These are phyloP conservation scores for Heracleum sosnowskyi DNA, from an alignment of 129 eudicot genomes.

Conservation along the genomic window DNA sequence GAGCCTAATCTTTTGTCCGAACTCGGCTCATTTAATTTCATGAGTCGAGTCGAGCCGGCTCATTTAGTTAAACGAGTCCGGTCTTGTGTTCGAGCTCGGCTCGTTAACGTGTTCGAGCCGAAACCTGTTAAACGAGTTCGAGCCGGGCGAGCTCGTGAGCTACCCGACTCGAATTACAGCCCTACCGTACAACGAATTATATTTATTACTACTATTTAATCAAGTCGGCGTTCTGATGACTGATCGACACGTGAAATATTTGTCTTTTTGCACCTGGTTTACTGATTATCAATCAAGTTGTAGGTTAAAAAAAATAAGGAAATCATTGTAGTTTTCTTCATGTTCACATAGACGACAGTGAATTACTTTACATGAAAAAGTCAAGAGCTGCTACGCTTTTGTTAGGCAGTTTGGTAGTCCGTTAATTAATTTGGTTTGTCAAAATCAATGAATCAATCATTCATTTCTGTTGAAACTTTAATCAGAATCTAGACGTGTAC, in stretches of 20 bases:
- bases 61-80: no score
- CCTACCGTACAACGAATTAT: no score
- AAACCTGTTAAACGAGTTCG: no score
- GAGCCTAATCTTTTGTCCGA: no score
- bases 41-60: no score
- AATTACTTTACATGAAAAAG: not conserved
- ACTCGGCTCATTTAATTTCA: no score
- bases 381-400: not conserved
- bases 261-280: not conserved
- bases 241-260: not conserved
- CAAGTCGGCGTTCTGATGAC: not conserved
- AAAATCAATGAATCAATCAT: not conserved
- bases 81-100: no score
- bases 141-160: no score
- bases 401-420: not conserved
- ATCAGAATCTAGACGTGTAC: not conserved
- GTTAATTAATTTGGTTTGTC: not conserved
- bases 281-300: not conserved
- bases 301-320: not conserved
- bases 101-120: no score
- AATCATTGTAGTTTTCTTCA: not conserved
- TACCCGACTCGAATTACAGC: no score
- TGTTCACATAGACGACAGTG: not conserved
- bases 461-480: not conserved
- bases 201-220: no score